Percentiles rank a stretch among this genome's conserved stretches.
Conservation (phyloP, 495 filamentous ascomycete genomes). For the Penicillium lagena region DNA sequence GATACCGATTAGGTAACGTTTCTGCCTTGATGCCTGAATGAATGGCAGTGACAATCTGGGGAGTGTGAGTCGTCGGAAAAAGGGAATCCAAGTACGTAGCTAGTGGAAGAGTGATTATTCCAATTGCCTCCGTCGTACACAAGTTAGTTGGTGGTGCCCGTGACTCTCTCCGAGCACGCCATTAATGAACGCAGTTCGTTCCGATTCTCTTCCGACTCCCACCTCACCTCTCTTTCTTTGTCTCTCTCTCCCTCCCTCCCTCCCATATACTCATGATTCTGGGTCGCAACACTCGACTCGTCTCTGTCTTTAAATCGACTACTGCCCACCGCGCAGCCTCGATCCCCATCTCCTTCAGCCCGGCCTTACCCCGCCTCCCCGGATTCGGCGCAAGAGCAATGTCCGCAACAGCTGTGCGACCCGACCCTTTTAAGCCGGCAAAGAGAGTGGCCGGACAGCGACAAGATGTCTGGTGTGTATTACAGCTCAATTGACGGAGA, state of each 20-base stretch:
- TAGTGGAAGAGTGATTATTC: too few relatives aligned
- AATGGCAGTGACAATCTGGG: too few relatives aligned
- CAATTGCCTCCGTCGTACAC: too few relatives aligned
- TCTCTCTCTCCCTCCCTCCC: neutral
- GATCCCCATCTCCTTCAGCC: conserved; percentile 2
- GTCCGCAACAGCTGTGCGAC: conserved; percentile 35
- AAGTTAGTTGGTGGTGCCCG: too few relatives aligned
- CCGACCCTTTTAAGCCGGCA: conserved; percentile 62
- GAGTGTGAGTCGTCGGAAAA: too few relatives aligned
- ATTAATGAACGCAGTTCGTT: too few relatives aligned
- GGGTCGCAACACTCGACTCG: neutral
- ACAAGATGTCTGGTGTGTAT: conserved; percentile 86
- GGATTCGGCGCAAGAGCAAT: conserved; percentile 27
- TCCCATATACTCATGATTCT: neutral
- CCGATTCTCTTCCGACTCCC: too few relatives aligned
- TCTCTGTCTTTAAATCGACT: neutral
- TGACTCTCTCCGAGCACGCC: too few relatives aligned
- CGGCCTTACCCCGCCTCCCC: conserved; percentile 17
- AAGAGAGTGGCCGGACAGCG: conserved; percentile 69
- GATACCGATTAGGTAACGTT: neutral
- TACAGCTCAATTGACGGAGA: neutral
- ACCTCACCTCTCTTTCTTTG: neutral
- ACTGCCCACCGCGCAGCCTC: conserved; percentile 1
- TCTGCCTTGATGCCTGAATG: conserved; percentile 1
- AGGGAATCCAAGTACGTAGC: too few relatives aligned